Base-by-base conservation (phyloP, 306 rosid species). In the Pterocarpus santalinus region DNA sequence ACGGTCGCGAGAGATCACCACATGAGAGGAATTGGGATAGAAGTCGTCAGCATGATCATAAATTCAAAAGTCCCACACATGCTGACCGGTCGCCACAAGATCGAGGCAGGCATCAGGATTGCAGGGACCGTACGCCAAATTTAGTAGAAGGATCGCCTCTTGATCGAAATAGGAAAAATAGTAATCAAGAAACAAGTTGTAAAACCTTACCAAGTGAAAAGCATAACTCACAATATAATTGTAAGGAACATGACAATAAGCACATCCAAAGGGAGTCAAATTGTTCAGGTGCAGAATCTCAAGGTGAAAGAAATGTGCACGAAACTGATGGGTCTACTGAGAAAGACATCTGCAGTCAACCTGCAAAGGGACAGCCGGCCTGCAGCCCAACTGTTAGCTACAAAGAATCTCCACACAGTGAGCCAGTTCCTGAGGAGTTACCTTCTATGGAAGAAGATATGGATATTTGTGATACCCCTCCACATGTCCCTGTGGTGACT, bases 391-490 rank as follows among this genome's bases (percentile, higher is more conserved):
- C 86, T 67, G 77, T 85, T 64, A 69, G 70, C 28, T 22, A 22
- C 85, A 83, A 73, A 76, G 98, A 88, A 81, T 76, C 86, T 69
- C 86, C 92, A 60, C 78, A 28, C 51, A 62, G 76, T 58, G 92
- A 70, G 74, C 86, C 87, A 70, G 85, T 87, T 79, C 85, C 83
- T 11, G 99, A 90, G 73, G 99, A 94, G 88, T 87, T 88, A 71
- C 92, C 89, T 84, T 93, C 98, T 2, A 96, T 96, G 99, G 99
- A 96, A 83, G 99, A 96, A 86, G 99, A 96, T 73, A 96, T 96
- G 99, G 99, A 96, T 87, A 96, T 96, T 72, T 93, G 98, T 68
- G 97, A 96, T 80, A 96, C 99, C 61, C 99, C 99, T 30, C 99
- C 99, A 14, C 99, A 96, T 82, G 92, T 85, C 79, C 89, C 97